Percentiles rank a stretch among this genome's conserved stretches.
Evolutionary conservation across 805 yeast species (phyloP).

Genomic region (Barnettozyma vustinii): DNA sequence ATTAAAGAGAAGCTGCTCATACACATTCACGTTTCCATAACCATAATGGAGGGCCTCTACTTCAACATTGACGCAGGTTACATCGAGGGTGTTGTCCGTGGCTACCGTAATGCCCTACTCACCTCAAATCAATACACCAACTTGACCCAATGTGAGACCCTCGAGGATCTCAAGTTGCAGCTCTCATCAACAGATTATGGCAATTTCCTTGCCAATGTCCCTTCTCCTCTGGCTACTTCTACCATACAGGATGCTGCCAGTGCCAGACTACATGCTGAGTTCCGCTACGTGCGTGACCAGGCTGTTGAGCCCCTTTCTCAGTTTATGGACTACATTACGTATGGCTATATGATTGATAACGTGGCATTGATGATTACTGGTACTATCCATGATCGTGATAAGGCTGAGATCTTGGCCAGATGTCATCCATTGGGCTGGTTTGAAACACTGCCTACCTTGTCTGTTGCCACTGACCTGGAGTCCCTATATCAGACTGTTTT

Average conservation of each 20-base stretch:
- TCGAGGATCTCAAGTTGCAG: conserved; percentile 92
- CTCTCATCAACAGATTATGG: conserved; percentile 96
- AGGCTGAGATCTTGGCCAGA: conserved; percentile 78
- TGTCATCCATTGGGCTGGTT: conserved; percentile 99
- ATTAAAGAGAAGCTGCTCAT: neutral
- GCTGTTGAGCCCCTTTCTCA: conserved; percentile 73
- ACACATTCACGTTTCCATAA: neutral
- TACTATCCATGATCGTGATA: conserved; percentile 91
- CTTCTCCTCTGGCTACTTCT: conserved; percentile 79
- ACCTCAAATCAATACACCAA: conserved; percentile 79
- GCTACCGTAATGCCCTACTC: conserved; percentile 81
- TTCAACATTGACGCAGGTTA: conserved; percentile 87
- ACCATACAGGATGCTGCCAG: conserved; percentile 78
- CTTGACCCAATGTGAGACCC: conserved; percentile 90
- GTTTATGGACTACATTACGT: conserved; percentile 88
- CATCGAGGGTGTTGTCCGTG: conserved; percentile 92
- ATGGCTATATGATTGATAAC: conserved; percentile 98
- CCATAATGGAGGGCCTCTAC: conserved; percentile 81
- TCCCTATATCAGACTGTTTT: conserved; percentile 88
- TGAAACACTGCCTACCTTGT: conserved; percentile 90
- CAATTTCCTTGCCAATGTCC: conserved; percentile 75
- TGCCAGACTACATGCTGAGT: conserved; percentile 72
- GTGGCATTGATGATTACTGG: conserved; percentile 96
- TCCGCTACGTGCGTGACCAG: conserved; percentile 78
- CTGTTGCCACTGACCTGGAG: conserved; percentile 92